Evolutionary conservation across 2,329 filamentous ascomycete species (phyloP).

Genomic region (Aaosphaeria arxii): DNA sequence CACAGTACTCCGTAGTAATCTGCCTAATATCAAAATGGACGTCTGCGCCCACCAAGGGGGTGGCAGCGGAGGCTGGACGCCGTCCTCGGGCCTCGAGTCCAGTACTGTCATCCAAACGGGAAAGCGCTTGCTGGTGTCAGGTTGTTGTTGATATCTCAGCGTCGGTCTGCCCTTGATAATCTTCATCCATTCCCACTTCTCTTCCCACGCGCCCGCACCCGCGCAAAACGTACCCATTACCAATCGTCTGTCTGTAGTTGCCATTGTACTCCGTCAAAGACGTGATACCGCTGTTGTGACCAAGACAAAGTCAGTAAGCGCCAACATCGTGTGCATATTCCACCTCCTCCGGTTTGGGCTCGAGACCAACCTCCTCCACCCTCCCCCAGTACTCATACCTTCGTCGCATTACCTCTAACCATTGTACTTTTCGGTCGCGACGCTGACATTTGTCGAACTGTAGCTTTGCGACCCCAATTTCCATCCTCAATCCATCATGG

Average conservation of each 20-base stretch:
- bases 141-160: slow-evolving; percentile 4
- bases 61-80: slow-evolving; percentile 18
- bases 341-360: background rate
- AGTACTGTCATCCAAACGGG: slow-evolving; percentile 2
- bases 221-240: slow-evolving; percentile 1
- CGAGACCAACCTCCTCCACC: slow-evolving; percentile 11
- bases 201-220: background rate
- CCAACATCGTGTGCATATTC: slow-evolving; percentile 8
- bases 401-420: slow-evolving; percentile 6
- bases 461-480: slow-evolving; percentile 20
- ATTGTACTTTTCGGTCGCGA: slow-evolving; percentile 13
- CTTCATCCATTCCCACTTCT: background rate
- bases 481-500: slow-evolving; percentile 37
- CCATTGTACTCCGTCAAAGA: background rate
- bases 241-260: slow-evolving; percentile 3
- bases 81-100: too few relatives aligned
- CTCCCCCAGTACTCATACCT: slow-evolving; percentile 7
- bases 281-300: slow-evolving; percentile 14
- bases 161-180: background rate
- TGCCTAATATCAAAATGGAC: slow-evolving; percentile 33
- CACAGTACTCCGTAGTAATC: slow-evolving; percentile 14
- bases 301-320: slow-evolving; percentile 17
- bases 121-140: slow-evolving; percentile 1
- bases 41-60: slow-evolving; percentile 20
- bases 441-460: slow-evolving; percentile 15